Base-by-base conservation (phyloP, 139 green algal species). In the Tetradesmus obliquus region DNA sequence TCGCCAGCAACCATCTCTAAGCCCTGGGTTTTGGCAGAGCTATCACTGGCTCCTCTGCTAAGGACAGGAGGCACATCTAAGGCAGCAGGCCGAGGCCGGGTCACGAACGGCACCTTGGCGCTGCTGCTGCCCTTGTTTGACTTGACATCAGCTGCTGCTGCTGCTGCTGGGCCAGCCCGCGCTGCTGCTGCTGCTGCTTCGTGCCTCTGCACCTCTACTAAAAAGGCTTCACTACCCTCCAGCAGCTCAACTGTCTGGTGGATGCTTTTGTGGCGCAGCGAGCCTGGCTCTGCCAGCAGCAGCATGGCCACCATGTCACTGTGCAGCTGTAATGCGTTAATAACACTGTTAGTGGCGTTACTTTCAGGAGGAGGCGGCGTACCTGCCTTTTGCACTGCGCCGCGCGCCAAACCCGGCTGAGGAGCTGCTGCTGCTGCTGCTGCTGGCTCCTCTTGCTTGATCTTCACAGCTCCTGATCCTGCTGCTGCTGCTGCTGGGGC, bases 231-330 rank as follows among this genome's bases (percentile, higher is more conserved):
- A 45, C 62, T 82, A 2, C 2, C 54, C 54, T 89, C 85, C 32
- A 89, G 85, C 5, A 82, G 85, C 45, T 89, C 85, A 19, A 89
- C 1, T 3, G 66, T 89, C 24, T n/a, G 19, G 54, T n/a, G 32
- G 5, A 89, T 51, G 55, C 24, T 54, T 17, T 82, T 82, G 66
- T 89, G 19, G 0, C 85, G 62, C 57, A 89, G n/a, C 12, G 85
- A 89, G 9, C 85, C 85, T 69, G 85, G 85, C 32, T 89, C 85
- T 45, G 85, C 20, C 24, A 62, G 7, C 45, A 89, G 8, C 45
- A 72, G 17, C 66, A 89, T 89, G 19, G 66, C 66, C 32, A 82
- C 62, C 32, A 89, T 12, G n/a, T 89, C 66, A 45, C 7, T 20
- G 24, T 89, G 85, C 32, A 89, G 45, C 66, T 89, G 76, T 7